A percentile compares a stretch with the other conserved stretches of the same genome.
Conservation (phyloP, 2,329 filamentous ascomycete species). For the Penicillium psychrosexuale region DNA sequence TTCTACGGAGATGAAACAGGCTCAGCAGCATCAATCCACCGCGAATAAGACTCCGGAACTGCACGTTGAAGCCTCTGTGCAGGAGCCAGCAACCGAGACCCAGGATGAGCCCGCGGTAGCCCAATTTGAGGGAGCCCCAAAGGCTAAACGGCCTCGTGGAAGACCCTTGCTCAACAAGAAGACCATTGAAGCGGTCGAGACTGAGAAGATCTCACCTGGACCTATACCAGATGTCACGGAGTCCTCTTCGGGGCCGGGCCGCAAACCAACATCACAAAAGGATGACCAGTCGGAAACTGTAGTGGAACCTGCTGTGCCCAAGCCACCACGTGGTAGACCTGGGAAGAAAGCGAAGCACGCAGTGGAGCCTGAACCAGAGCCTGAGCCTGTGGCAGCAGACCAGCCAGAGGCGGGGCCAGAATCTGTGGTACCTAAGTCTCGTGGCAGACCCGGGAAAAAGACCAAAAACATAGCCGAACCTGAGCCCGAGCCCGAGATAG, state of each 20-base stretch:
- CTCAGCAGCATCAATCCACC: background rate
- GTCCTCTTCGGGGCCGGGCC: background rate
- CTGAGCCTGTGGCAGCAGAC: background rate
- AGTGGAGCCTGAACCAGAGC: background rate
- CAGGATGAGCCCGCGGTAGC: background rate
- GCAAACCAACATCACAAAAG: conserved; percentile 8
- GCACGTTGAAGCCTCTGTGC: background rate
- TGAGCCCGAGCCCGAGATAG: conserved; percentile 7
- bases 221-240: conserved; percentile 1
- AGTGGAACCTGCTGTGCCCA: conserved; percentile 8
- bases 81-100: background rate
- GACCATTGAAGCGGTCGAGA: background rate
- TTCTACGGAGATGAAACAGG: background rate
- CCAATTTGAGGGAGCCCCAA: background rate
- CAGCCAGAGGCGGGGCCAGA: background rate
- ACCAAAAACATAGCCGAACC: background rate
- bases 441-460: conserved; percentile 8
- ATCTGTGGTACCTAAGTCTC: conserved; percentile 2
- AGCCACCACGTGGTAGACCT: conserved; percentile 2
- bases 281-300: conserved; percentile 4
- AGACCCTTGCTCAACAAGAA: conserved; percentile 1
- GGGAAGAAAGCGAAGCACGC: conserved; percentile 9
- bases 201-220: background rate
- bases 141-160: conserved; percentile 8
- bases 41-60: background rate